Percentiles rank a stretch among this genome's conserved stretches.
phyloP scores from a whole-genome alignment of 164 flowering plant species.

The Chimonanthus salicifolius region DNA sequence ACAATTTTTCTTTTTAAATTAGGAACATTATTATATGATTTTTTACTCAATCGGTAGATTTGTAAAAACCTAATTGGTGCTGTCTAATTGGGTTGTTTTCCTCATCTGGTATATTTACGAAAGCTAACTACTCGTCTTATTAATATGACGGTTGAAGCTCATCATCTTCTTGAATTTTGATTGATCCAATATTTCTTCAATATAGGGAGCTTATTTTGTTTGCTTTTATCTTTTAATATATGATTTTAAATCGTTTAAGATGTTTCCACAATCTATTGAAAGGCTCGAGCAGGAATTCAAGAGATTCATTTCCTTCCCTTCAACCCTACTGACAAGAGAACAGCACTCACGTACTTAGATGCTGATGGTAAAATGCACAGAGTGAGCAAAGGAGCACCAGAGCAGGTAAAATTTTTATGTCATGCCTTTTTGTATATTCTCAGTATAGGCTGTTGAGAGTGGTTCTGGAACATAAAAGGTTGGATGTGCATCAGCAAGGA shows the following conservation, averaged over 20 bases:
- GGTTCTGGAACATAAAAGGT: background rate
- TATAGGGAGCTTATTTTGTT: background rate
- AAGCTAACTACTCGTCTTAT: too few species aligned
- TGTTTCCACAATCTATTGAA: background rate
- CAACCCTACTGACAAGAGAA: conserved; percentile 61
- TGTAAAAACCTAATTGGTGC: background rate
- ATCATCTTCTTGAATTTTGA: background rate
- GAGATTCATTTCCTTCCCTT: conserved; percentile 23
- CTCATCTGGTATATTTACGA: too few species aligned
- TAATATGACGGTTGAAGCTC: background rate
- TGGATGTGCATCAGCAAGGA: background rate
- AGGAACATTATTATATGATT: too few species aligned
- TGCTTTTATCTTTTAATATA: background rate
- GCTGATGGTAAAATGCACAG: conserved; percentile 46
- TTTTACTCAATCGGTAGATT: too few species aligned
- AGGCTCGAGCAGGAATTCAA: conserved; percentile 59
- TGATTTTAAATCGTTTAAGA: background rate
- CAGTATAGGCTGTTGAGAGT: background rate
- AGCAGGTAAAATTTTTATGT: conserved; percentile 36
- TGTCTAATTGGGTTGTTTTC: background rate
- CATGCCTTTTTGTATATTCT: background rate
- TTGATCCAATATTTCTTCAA: background rate
- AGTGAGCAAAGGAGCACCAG: conserved; percentile 67
- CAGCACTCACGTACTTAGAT: conserved; percentile 58
- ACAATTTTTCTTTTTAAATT: too few species aligned